Evolutionary conservation across 2,329 filamentous ascomycete genomes (phyloP).

Genomic region (Camillea tinctor): DNA sequence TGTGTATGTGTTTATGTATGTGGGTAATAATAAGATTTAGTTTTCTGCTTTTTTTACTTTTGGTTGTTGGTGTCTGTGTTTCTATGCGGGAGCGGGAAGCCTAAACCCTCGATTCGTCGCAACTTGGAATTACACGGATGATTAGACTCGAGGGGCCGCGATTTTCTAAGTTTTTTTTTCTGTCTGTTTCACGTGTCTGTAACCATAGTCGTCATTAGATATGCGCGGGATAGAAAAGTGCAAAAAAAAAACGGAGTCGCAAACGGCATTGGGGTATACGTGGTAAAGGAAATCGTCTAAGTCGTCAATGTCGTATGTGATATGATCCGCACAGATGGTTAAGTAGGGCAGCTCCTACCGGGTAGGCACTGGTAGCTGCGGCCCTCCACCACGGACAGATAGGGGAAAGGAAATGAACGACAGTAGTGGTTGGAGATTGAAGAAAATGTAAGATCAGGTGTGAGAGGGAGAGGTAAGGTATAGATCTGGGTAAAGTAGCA

Average conservation of each 20-base stretch:
- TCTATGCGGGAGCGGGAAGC: background rate
- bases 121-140: background rate
- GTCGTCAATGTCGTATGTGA: constrained; percentile 14
- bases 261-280: constrained; percentile 7
- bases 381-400: constrained; percentile 26
- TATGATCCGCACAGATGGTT: constrained; percentile 9
- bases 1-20: too few relatives aligned
- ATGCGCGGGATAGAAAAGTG: background rate
- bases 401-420: constrained; percentile 26
- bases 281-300: constrained; percentile 21
- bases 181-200: background rate
- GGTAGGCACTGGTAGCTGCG: constrained; percentile 20
- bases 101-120: background rate
- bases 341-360: constrained; percentile 24
- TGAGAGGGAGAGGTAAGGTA: constrained; percentile 4
- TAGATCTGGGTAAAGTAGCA: constrained; percentile 9
- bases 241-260: constrained; percentile 4
- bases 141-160: background rate
- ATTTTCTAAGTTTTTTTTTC: background rate
- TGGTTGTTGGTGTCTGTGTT: constrained; percentile 6
- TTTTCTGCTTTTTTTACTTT: background rate
- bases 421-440: constrained; percentile 17
- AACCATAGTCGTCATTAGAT: background rate
- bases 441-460: constrained; percentile 20
- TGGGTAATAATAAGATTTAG: background rate